Base-by-base conservation (phyloP, 2,329 filamentous ascomycete genomes). In the Piedraia hortae region DNA sequence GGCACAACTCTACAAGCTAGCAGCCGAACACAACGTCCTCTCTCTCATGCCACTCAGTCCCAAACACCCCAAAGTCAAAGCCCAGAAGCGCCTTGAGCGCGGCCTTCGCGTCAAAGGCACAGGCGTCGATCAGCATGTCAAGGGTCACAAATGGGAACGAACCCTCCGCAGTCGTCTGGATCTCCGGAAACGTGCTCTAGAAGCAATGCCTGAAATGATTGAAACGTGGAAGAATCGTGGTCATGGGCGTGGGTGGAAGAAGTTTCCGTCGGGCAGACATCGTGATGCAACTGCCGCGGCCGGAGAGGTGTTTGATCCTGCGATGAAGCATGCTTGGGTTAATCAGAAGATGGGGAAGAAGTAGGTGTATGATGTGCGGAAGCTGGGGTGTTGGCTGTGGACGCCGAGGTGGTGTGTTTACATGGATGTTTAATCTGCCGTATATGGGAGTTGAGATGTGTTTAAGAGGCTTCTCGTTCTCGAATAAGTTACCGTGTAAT, bases 71-170 rank as follows among this genome's bases (percentile, higher is more conserved):
- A 69, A 66, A 34, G 59, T 62, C 42, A 65, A 57, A 44, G 59
- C 78, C 38, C 57, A 62, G 37, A 61, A 65, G 44, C 55, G 74
- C 26, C 62, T 77, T 26, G 72, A 88, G 53, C 59, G 69, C 31
- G 82, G 80, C 21, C 44, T 90, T 45, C 59, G 68, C 30, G 72
- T 91, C 26, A 82, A 80, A 61, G 82, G 82, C 36, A 93, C 82
- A 1, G 82, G 85, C 5, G 66, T 77, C 34, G 82, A 78, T 26
- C 68, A 91, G 50, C 67, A 60, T 48, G 82, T 91, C 45, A 97
- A 93, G 69, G 85, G 85, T 46, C 82, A 91, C 49, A 59, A 65
- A 36, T 74, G 80, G 64, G 85, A 97, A 56, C 64, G 85, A 43
- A 71, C 70, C 38, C 54, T 91, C 53, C 68, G 73, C 50, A 56